phyloP scores from a whole-genome alignment of 768 basidiomycete genomes.

The Kwoniella botswanensis region DNA sequence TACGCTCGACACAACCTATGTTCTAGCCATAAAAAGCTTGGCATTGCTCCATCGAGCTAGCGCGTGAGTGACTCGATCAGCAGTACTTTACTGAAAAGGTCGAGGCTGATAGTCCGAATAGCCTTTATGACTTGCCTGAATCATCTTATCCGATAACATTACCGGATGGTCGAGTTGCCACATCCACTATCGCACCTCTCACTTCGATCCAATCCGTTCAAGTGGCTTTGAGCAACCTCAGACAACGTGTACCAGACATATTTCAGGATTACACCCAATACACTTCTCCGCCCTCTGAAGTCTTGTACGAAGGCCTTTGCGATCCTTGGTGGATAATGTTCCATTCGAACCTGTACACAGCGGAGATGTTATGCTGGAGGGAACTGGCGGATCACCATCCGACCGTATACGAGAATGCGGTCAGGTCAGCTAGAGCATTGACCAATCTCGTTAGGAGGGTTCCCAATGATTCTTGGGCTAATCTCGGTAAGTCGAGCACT shows the following conservation, averaged over 20 bases:
- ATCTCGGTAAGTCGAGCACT: constrained; percentile 42
- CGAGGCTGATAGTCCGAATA: constrained; percentile 19
- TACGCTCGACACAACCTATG: constrained; percentile 38
- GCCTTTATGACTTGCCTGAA: constrained; percentile 49
- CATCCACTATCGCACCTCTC: constrained; percentile 32
- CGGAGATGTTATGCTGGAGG: constrained; percentile 52
- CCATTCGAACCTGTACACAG: constrained; percentile 45
- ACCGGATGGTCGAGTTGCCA: constrained; percentile 21
- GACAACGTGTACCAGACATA: constrained; percentile 27
- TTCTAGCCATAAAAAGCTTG: constrained; percentile 42
- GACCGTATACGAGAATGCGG: constrained; percentile 41
- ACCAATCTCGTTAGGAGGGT: constrained; percentile 39
- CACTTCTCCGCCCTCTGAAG: background rate
- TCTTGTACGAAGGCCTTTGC: constrained; percentile 25
- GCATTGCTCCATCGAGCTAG: constrained; percentile 43
- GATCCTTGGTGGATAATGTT: constrained; percentile 55
- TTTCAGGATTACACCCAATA: constrained; percentile 16
- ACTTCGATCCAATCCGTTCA: constrained; percentile 29
- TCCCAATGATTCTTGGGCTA: constrained; percentile 37
- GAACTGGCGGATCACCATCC: constrained; percentile 46
- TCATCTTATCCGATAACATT: constrained; percentile 23
- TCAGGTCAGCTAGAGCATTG: constrained; percentile 43
- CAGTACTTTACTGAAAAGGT: background rate
- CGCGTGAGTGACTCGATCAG: constrained; percentile 31
- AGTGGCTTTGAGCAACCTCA: constrained; percentile 28